Percentiles rank a stretch among this genome's conserved stretches.
Conservation (phyloP, 148 eudicot species). For the Rhododendron ferrugineum region DNA sequence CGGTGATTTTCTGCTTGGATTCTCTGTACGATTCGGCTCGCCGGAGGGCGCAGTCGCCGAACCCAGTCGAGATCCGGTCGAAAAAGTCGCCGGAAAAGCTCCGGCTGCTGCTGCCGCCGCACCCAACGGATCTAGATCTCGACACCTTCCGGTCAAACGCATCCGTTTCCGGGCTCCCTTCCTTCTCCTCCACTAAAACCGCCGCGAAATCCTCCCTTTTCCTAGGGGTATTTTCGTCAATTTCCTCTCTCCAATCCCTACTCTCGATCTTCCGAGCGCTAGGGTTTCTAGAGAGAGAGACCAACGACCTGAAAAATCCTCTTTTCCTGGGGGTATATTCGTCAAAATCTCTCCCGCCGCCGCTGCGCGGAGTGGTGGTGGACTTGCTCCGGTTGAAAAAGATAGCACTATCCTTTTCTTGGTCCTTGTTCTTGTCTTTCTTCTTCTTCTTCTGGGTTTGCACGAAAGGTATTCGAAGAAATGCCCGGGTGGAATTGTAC, state of each 20-base stretch:
- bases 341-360: slow-evolving; percentile 1
- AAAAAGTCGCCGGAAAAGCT: slow-evolving; percentile 88
- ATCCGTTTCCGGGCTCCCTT: slow-evolving; percentile 32
- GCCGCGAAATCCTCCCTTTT: slow-evolving; percentile 28
- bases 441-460: slow-evolving; percentile 37
- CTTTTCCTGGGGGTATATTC: slow-evolving; percentile 33
- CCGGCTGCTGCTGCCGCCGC: slow-evolving; percentile 53
- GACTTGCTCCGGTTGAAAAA: slow-evolving; percentile 67
- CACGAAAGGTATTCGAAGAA: slow-evolving; percentile 44
- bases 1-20: slow-evolving; percentile 35
- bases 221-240: background rate
- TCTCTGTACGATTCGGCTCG: slow-evolving; percentile 81
- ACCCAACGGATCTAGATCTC: slow-evolving; percentile 93
- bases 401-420: slow-evolving; percentile 4
- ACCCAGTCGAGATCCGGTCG: slow-evolving; percentile 79
- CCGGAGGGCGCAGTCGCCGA: slow-evolving; percentile 83
- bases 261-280: background rate
- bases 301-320: slow-evolving; percentile 74
- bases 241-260: background rate
- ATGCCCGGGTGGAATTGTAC: background rate
- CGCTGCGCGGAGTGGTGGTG: slow-evolving; percentile 25
- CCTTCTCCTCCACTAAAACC: slow-evolving; percentile 22
- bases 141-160: slow-evolving; percentile 40
- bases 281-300: slow-evolving; percentile 25
- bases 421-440: slow-evolving; percentile 7